Percentiles rank a stretch among this genome's conserved stretches.
Evolutionary conservation across 176 grass and related monocot genomes (phyloP).

Genomic region (Aegilops longissima): DNA sequence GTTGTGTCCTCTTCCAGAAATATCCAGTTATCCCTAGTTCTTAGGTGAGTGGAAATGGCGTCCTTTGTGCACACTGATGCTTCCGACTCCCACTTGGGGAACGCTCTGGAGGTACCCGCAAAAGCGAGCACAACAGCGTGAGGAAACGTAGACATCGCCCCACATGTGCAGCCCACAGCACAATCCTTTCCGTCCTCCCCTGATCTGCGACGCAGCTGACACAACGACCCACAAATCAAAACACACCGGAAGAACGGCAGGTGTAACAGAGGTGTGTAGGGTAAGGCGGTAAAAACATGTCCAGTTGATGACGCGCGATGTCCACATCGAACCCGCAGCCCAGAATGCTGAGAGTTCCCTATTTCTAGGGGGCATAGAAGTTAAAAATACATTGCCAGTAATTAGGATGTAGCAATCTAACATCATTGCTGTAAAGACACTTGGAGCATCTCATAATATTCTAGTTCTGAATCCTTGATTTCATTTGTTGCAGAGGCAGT

Average conservation of each 20-base stretch:
- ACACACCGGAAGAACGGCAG: not conserved
- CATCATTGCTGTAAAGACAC: not conserved
- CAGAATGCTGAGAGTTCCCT: not conserved
- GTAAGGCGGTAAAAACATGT: not conserved
- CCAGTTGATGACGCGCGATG: not conserved
- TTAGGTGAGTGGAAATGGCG: no score
- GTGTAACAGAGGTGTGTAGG: not conserved
- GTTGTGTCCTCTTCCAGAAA: not conserved
- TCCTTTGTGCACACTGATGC: no score
- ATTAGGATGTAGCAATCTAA: slow-evolving; percentile 15
- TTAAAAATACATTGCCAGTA: not conserved
- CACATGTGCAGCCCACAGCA: not conserved
- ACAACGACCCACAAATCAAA: not conserved
- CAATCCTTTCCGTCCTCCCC: not conserved
- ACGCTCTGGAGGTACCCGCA: not conserved
- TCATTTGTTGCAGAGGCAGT: slow-evolving; percentile 81
- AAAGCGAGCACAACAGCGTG: not conserved
- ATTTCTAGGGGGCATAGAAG: no score
- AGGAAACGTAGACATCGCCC: not conserved
- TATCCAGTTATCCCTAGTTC: no score
- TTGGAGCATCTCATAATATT: slow-evolving; percentile 13
- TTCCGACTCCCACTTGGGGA: no score
- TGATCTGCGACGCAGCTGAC: not conserved
- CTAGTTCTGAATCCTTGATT: slow-evolving; percentile 31
- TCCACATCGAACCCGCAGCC: not conserved